These are phyloP conservation scores for Trichoderma polysporum DNA, from an alignment of 2,329 filamentous ascomycete species.

Conservation along the genomic window DNA sequence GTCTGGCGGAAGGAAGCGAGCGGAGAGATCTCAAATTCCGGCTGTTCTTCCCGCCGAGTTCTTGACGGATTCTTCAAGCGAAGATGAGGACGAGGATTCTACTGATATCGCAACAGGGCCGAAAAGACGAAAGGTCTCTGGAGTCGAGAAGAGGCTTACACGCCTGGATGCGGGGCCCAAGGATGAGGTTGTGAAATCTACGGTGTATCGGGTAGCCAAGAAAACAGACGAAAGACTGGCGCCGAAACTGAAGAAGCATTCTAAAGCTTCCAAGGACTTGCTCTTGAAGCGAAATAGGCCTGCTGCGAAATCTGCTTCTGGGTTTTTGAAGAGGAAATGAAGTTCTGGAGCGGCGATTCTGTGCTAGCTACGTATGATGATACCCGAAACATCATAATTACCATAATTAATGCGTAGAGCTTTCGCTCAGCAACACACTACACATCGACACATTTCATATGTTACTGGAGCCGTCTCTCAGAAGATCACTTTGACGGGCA, in stretches of 20 bases:
- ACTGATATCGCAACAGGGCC: slow-evolving; percentile 29
- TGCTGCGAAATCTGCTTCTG: slow-evolving; percentile 37
- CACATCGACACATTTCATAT: neutral
- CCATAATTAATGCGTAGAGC: neutral
- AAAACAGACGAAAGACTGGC: slow-evolving; percentile 48
- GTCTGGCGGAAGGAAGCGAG: slow-evolving; percentile 27
- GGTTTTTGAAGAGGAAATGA: slow-evolving; percentile 43
- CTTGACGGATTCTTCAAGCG: slow-evolving; percentile 52
- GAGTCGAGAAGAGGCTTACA: slow-evolving; percentile 39
- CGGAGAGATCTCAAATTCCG: slow-evolving; percentile 41
- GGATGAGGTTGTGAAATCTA: slow-evolving; percentile 53
- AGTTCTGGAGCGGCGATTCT: neutral
- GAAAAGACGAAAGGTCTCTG: slow-evolving; percentile 47
- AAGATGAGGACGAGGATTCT: slow-evolving; percentile 38
- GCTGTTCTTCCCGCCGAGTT: slow-evolving; percentile 54
- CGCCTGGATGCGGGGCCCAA: slow-evolving; percentile 41
- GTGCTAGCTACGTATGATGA: neutral
- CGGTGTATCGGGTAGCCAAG: slow-evolving; percentile 52
- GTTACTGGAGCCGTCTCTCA: neutral
- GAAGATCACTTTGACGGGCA: neutral
- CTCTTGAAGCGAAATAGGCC: slow-evolving; percentile 48
- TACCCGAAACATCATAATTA: neutral
- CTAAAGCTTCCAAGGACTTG: slow-evolving; percentile 43
- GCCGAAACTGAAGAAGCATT: slow-evolving; percentile 46
- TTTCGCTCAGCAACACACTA: neutral